These are phyloP conservation scores for Mortierella sp. DNA, from an alignment of 371 early-diverging fungal genomes.

Conservation along the genomic window DNA sequence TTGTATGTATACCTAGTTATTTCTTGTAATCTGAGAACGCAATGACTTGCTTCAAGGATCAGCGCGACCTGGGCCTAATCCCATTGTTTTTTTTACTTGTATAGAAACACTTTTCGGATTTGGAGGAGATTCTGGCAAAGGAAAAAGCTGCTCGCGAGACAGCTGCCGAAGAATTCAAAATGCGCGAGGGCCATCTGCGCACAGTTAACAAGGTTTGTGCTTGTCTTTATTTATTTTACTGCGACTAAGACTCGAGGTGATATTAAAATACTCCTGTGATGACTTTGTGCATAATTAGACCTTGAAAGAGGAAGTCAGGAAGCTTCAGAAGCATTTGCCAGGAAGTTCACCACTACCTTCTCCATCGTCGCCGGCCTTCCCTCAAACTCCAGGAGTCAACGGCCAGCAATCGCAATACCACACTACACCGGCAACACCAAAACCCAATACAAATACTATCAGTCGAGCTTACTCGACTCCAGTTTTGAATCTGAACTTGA, in stretches of 20 bases:
- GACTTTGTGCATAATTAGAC: conserved; percentile 53
- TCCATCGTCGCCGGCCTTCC: conserved; percentile 18
- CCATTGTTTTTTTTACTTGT: background rate
- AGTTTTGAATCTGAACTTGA: conserved; percentile 10
- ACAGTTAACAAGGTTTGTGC: conserved; percentile 69
- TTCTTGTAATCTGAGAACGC: no score
- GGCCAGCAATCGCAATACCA: background rate
- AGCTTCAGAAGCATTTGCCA: conserved; percentile 27
- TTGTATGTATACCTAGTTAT: conserved; percentile 17
- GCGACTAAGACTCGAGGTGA: background rate
- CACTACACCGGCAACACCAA: conserved; percentile 11
- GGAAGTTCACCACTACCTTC: conserved; percentile 31
- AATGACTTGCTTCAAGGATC: no score
- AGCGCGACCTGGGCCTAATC: no score
- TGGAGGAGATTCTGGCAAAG: conserved; percentile 29
- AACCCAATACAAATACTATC: conserved; percentile 3
- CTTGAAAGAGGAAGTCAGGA: conserved; percentile 73
- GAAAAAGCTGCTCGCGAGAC: conserved; percentile 44
- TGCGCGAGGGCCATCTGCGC: conserved; percentile 75
- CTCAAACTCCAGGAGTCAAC: conserved; percentile 14
- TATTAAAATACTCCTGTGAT: background rate
- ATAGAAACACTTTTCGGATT: conserved; percentile 38
- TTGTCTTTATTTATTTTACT: background rate
- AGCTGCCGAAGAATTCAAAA: conserved; percentile 67
- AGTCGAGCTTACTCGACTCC: conserved; percentile 27